Conservation (phyloP, 805 yeast species). For the Myxozyma neotropica region DNA sequence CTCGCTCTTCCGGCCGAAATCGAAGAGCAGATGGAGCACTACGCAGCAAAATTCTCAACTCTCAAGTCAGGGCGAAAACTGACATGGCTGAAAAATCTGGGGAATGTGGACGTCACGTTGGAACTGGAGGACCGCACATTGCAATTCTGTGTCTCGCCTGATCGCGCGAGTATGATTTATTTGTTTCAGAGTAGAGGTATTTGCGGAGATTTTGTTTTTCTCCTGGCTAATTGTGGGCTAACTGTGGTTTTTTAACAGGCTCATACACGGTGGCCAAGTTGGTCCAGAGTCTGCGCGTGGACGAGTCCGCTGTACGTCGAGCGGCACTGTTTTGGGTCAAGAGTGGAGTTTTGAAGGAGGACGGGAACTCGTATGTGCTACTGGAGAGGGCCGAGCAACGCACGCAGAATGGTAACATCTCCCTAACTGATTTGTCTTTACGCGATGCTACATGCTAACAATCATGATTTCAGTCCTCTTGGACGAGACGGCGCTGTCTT, state of each 20-base stretch:
- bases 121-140: constrained; percentile 52
- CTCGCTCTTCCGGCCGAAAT: constrained; percentile 56
- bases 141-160: constrained; percentile 61
- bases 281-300: constrained; percentile 47
- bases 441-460: not conserved
- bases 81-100: constrained; percentile 58
- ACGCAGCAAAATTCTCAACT: constrained; percentile 48
- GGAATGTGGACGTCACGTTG: constrained; percentile 63
- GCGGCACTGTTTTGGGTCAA: constrained; percentile 66
- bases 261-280: constrained; percentile 45
- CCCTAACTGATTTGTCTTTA: not conserved
- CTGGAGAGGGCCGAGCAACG: constrained; percentile 45
- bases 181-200: constrained; percentile 46
- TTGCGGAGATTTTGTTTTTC: not conserved
- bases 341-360: constrained; percentile 54
- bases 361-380: constrained; percentile 45
- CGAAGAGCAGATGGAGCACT: constrained; percentile 48
- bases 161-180: constrained; percentile 64
- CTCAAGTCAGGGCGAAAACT: constrained; percentile 62
- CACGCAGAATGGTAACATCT: constrained; percentile 7
- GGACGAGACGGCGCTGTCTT: constrained; percentile 28
- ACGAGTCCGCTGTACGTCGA: constrained; percentile 45
- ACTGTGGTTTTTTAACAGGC: constrained; percentile 1
- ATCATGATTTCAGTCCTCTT: constrained; percentile 7
- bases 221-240: not conserved